Percentiles rank a stretch among this genome's conserved stretches.
phyloP scores from a whole-genome alignment of 495 filamentous ascomycete species.

The Pyronema domesticum region DNA sequence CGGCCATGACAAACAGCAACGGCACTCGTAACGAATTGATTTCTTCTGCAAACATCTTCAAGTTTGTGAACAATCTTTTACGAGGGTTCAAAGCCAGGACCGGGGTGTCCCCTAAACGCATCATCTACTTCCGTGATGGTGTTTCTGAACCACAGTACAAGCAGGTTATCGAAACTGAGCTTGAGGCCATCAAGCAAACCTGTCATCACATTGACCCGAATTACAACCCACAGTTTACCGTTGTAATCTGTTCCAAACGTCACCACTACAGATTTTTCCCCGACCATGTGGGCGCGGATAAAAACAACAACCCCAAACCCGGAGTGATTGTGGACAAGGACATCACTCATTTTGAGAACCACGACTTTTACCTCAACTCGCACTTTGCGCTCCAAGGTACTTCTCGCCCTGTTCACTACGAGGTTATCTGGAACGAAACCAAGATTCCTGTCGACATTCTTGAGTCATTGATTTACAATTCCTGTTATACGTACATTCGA shows the following conservation, averaged over 20 bases:
- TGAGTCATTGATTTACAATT: slow-evolving; percentile 74
- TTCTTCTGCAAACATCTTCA: slow-evolving; percentile 39
- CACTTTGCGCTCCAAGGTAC: slow-evolving; percentile 69
- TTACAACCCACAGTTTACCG: slow-evolving; percentile 45
- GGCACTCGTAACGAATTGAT: slow-evolving; percentile 63
- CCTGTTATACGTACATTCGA: slow-evolving; percentile 79
- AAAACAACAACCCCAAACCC: slow-evolving; percentile 60
- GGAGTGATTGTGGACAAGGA: slow-evolving; percentile 73
- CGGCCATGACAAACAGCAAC: slow-evolving; percentile 59
- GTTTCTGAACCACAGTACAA: slow-evolving; percentile 72
- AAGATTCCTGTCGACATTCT: slow-evolving; percentile 44
- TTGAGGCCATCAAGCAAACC: slow-evolving; percentile 48
- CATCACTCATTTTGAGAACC: slow-evolving; percentile 75
- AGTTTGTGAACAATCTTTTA: slow-evolving; percentile 44
- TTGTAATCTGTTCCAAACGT: slow-evolving; percentile 78
- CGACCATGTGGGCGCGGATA: slow-evolving; percentile 35
- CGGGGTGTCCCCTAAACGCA: slow-evolving; percentile 37
- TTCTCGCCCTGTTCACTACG: slow-evolving; percentile 60
- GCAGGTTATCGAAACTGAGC: slow-evolving; percentile 58
- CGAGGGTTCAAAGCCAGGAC: slow-evolving; percentile 44
- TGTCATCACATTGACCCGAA: slow-evolving; percentile 19
- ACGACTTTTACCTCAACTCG: slow-evolving; percentile 60
- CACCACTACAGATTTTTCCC: slow-evolving; percentile 92
- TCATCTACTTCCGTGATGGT: slow-evolving; percentile 92
- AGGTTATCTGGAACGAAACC: slow-evolving; percentile 67